Percentiles rank a stretch among this genome's conserved stretches.
Conservation (phyloP, 2,329 filamentous ascomycete species). For the Onygenales sp. region DNA sequence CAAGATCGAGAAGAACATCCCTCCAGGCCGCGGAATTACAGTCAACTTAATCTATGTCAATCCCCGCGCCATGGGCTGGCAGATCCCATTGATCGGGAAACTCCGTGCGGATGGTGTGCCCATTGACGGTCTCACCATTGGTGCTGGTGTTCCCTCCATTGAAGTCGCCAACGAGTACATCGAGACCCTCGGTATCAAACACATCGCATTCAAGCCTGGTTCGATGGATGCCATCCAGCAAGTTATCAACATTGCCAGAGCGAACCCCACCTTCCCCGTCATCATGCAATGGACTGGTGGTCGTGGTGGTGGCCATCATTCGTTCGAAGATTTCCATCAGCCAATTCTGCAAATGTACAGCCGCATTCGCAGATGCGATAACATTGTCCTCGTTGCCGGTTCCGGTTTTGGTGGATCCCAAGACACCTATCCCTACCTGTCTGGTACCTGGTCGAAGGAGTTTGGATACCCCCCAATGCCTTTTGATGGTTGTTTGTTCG, state of each 20-base stretch:
- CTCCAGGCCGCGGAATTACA: slow-evolving; percentile 76
- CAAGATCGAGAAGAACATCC: slow-evolving; percentile 78
- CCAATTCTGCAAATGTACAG: slow-evolving; percentile 87
- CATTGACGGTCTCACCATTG: slow-evolving; percentile 86
- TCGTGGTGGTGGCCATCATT: slow-evolving; percentile 88
- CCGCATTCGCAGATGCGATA: slow-evolving; percentile 73
- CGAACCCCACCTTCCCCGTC: slow-evolving; percentile 88
- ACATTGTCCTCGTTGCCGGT: slow-evolving; percentile 81
- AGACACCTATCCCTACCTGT: slow-evolving; percentile 87
- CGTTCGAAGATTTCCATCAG: slow-evolving; percentile 90
- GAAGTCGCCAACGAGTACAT: slow-evolving; percentile 93
- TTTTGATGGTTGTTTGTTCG: slow-evolving; percentile 84
- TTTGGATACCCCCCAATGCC: slow-evolving; percentile 89
- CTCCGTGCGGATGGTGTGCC: slow-evolving; percentile 77
- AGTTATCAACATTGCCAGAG: slow-evolving; percentile 86
- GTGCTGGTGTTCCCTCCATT: slow-evolving; percentile 85
- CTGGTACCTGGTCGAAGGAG: slow-evolving; percentile 75
- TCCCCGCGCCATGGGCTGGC: slow-evolving; percentile 82
- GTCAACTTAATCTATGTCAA: slow-evolving; percentile 89
- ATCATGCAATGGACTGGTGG: slow-evolving; percentile 93
- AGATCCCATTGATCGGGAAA: slow-evolving; percentile 73
- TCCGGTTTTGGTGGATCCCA: slow-evolving; percentile 86
- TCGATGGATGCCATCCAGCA: slow-evolving; percentile 80
- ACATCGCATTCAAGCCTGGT: slow-evolving; percentile 90
- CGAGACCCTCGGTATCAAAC: slow-evolving; percentile 81